These are phyloP conservation scores for Bifiguratus adelaidae DNA, from an alignment of 192 early-diverging fungal species.

Conservation along the genomic window DNA sequence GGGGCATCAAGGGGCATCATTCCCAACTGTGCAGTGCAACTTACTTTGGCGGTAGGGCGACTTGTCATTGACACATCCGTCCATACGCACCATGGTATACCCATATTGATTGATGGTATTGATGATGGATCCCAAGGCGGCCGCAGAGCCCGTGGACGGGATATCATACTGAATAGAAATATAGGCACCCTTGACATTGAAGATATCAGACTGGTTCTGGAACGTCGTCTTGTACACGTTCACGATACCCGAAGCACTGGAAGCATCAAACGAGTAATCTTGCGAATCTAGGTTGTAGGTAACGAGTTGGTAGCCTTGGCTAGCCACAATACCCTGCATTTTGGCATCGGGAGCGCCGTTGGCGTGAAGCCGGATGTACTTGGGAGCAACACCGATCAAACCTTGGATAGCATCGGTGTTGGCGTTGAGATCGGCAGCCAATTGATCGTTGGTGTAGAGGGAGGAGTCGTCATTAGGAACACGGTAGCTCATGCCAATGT, in stretches of 20 bases:
- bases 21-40: background rate
- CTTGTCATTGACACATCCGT: conserved; percentile 38
- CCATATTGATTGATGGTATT: conserved; percentile 22
- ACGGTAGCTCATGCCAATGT: conserved; percentile 44
- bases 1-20: background rate
- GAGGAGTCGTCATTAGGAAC: conserved; percentile 31
- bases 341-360: conserved; percentile 23
- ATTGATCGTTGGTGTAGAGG: conserved; percentile 24
- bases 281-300: conserved; percentile 31
- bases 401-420: conserved; percentile 26
- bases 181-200: conserved; percentile 30
- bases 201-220: conserved; percentile 29
- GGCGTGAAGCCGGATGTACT: conserved; percentile 36
- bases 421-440: conserved; percentile 28
- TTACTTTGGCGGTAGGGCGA: conserved; percentile 30
- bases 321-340: conserved; percentile 25
- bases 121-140: conserved; percentile 29
- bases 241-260: too few species aligned
- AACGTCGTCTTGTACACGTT: conserved; percentile 25
- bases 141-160: conserved; percentile 30
- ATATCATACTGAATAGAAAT: conserved; percentile 37
- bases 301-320: conserved; percentile 30
- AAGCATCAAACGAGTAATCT: conserved; percentile 35
- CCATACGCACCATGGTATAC: conserved; percentile 39
- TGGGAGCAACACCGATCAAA: conserved; percentile 34